These are phyloP conservation scores for Pleurotus tuoliensis DNA, from an alignment of 768 basidiomycete genomes.

Conservation along the genomic window DNA sequence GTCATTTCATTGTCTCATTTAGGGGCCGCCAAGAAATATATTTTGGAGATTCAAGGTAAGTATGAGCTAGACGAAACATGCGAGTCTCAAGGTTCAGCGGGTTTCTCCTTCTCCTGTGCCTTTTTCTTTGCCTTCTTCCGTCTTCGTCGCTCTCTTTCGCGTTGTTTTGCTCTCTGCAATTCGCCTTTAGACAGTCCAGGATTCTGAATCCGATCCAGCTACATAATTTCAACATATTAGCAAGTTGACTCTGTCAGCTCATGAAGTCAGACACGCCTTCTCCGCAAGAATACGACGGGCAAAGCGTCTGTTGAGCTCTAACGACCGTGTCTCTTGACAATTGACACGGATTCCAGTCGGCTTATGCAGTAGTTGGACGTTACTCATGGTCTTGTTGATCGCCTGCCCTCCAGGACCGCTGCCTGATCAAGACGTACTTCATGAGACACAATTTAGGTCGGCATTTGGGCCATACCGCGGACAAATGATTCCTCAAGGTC, in stretches of 20 bases:
- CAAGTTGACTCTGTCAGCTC: constrained; percentile 9
- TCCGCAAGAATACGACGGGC: constrained; percentile 72
- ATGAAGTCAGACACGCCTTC: constrained; percentile 54
- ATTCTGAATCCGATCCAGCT: constrained; percentile 72
- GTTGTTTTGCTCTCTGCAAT: constrained; percentile 64
- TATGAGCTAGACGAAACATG: too few relatives aligned
- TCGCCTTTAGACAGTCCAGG: constrained; percentile 75
- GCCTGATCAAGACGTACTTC: constrained; percentile 38
- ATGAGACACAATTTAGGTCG: neutral
- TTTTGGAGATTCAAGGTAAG: too few relatives aligned
- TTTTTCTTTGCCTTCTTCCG: constrained; percentile 80
- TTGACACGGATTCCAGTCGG: constrained; percentile 84
- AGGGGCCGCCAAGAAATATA: too few relatives aligned
- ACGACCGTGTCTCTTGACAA: constrained; percentile 86
- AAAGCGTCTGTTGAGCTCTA: constrained; percentile 71
- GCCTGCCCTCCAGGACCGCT: constrained; percentile 96
- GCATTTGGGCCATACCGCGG: constrained; percentile 48
- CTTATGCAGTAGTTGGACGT: constrained; percentile 85
- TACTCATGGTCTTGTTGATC: constrained; percentile 91
- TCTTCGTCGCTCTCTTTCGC: constrained; percentile 70
- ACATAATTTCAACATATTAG: constrained; percentile 17
- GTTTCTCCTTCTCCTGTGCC: constrained; percentile 26
- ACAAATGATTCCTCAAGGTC: constrained; percentile 89
- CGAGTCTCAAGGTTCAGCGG: constrained; percentile 15
- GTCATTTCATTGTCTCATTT: too few relatives aligned